Conservation (phyloP, 2,329 filamentous ascomycete genomes). For the Diaporthe citri region DNA sequence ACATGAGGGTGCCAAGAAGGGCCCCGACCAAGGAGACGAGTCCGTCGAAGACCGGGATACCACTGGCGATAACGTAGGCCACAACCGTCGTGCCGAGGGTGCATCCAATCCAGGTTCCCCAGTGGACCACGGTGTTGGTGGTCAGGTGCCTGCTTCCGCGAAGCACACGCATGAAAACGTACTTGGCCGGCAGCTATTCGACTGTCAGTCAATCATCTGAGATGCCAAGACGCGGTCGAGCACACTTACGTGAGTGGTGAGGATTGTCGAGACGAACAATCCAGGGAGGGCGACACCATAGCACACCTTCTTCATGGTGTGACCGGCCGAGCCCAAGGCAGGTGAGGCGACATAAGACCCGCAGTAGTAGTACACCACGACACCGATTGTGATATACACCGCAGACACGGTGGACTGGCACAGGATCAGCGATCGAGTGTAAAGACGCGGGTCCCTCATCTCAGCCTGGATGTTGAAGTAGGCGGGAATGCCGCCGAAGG, state of each 20-base stretch:
- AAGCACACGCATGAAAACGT: slow-evolving; percentile 55
- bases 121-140: slow-evolving; percentile 51
- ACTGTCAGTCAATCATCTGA: not conserved
- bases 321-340: slow-evolving; percentile 46
- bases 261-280: slow-evolving; percentile 39
- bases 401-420: slow-evolving; percentile 45
- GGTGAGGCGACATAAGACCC: slow-evolving; percentile 48
- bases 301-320: slow-evolving; percentile 49
- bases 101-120: slow-evolving; percentile 53
- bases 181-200: slow-evolving; percentile 49
- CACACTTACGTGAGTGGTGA: slow-evolving; percentile 47
- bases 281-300: slow-evolving; percentile 50
- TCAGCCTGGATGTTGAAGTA: slow-evolving; percentile 70
- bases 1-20: slow-evolving; percentile 11
- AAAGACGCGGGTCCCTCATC: slow-evolving; percentile 67
- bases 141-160: slow-evolving; percentile 53
- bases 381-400: slow-evolving; percentile 47
- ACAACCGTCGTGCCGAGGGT: slow-evolving; percentile 48
- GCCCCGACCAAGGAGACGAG: slow-evolving; percentile 7
- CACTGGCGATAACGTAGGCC: slow-evolving; percentile 48
- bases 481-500: slow-evolving; percentile 63
- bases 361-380: slow-evolving; percentile 50
- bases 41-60: slow-evolving; percentile 4
- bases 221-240: not conserved
- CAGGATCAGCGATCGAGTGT: slow-evolving; percentile 47